Base-by-base conservation (phyloP, 768 basidiomycete species). In the Hydnomerulius pinastri region DNA sequence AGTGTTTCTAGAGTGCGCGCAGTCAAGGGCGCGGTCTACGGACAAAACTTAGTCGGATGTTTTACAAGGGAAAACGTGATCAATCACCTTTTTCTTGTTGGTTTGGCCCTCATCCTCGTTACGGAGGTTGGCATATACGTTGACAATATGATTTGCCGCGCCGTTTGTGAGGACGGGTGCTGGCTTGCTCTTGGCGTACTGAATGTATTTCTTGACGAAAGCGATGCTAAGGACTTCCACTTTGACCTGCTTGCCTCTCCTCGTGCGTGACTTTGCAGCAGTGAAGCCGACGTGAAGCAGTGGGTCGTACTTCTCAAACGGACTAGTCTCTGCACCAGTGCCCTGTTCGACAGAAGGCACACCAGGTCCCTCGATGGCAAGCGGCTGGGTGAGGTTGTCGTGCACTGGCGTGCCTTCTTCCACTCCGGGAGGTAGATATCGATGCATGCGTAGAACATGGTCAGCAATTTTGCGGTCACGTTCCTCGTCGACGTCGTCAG, bases 1-100 rank as follows among this genome's bases (percentile, higher is more conserved):
- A 99, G 80, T 0, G 97, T 99, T 71, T 99, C 97, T 51, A 99
- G 84, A 3, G 97, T 97, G 80, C 97, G 95, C 17, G 97, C 96
- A 3, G 97, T 99, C 59, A 99, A 74, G 9, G 97, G 97, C 4
- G 96, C 90, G 4, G 97, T 99, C 96, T 98, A 59, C 45, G 46
- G 13, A 29, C 49, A 47, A 55, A 37, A 44, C 57, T 62, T 35
- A 46, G 40, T 55, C 3, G 47, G 47, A 43, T 50, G 32, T 46
- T 21, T 15, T 36, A 23, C 37, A 27, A 40, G 23, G 6, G 29
- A 28, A 18, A 36, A 20, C 18, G 35, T 42, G 2, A 30, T 17
- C 24, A 25, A 59, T 50, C 58, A 85, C 94, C 80, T 88, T 84
- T 77, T 93, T 96, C 65, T 81, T 82, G 62, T 94, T 96, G 17